phyloP scores from a whole-genome alignment of 345 rosid genomes.

The Aquilaria malaccensis region DNA sequence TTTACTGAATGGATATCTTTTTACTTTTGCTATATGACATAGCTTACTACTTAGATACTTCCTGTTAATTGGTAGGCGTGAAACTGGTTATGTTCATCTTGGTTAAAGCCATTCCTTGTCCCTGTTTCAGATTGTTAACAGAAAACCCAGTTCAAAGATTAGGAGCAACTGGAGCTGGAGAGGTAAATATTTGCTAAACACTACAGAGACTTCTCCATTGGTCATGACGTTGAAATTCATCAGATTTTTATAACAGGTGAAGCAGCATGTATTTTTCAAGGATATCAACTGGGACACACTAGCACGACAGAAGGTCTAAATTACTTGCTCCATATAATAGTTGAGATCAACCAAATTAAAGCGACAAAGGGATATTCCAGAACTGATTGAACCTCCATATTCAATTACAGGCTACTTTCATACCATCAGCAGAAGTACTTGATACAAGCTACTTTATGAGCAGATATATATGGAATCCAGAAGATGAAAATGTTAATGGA shows the following conservation, averaged over 20 bases:
- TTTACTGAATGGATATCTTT: too few species aligned
- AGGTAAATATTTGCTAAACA: constrained; percentile 40
- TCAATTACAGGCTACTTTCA: constrained; percentile 75
- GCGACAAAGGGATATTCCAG: constrained; percentile 6
- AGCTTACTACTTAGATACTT: neutral
- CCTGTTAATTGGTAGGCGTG: constrained; percentile 2
- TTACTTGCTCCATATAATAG: neutral
- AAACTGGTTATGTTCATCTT: constrained; percentile 6
- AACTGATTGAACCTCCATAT: constrained; percentile 12
- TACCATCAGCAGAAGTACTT: constrained; percentile 74
- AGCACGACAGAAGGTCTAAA: constrained; percentile 79
- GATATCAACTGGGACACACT: constrained; percentile 94
- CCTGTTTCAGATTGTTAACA: constrained; percentile 63
- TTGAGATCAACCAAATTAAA: neutral
- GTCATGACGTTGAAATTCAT: constrained; percentile 8
- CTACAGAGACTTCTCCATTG: constrained; percentile 11
- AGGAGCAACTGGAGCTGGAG: constrained; percentile 85
- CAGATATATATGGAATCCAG: constrained; percentile 86
- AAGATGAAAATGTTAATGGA: constrained; percentile 71
- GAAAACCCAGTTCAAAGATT: constrained; percentile 87
- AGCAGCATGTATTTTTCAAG: constrained; percentile 73
- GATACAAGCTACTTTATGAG: constrained; percentile 96
- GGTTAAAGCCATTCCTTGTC: constrained; percentile 12
- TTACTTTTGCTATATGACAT: too few species aligned
- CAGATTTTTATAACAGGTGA: constrained; percentile 49